Base-by-base conservation (phyloP, 106 monocot genomes). In the Vanilla planifolia region DNA sequence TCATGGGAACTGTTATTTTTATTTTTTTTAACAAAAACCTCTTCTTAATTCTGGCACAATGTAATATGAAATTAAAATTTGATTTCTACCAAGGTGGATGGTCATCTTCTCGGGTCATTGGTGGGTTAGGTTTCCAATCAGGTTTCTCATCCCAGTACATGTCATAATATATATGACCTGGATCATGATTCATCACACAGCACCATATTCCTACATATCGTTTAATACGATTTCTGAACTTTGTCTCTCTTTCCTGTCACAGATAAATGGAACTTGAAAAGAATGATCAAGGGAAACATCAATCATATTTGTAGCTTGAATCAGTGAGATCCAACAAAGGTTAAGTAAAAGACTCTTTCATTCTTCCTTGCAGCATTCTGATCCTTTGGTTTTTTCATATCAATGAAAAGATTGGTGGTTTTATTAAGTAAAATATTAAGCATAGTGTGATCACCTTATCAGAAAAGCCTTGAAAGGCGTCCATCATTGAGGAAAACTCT, bases 71-170 rank as follows among this genome's bases (percentile, higher is more conserved):
- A n/a, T n/a, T 51, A 96, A 81, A 60, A 33, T 33, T 34, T 57
- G 9, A 36, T 39, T 7, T 8, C 43, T 61, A 76, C 74, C 64
- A 68, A 52, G 94, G 86, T 11, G 83, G 89, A 56, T 66, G 94
- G 33, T 89, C 80, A 30, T 83, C 86, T 73, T 78, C 71, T 3
- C 59, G 62, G 0, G 65, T 69, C 61, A 43, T 41, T 16, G 92
- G 92, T 16, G 94, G 85, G 33, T 79, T 68, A 0, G 94, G 94
- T 69, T 83, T 89, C 93, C 94, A 95, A 8, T 67, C 89, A 53
- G 86, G 89, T 43, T 95, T 95, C 71, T 95, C 89, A 67, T 89
- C 94, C 94, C 89, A 95, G 56, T 76, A 86, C 73, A 95, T 89
- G 46, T 95, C 89, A 52, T 95, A 89, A 63, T 80, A 95, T 78